Base-by-base conservation (phyloP, 257 asterid genomes). In the Echites panduratus region DNA sequence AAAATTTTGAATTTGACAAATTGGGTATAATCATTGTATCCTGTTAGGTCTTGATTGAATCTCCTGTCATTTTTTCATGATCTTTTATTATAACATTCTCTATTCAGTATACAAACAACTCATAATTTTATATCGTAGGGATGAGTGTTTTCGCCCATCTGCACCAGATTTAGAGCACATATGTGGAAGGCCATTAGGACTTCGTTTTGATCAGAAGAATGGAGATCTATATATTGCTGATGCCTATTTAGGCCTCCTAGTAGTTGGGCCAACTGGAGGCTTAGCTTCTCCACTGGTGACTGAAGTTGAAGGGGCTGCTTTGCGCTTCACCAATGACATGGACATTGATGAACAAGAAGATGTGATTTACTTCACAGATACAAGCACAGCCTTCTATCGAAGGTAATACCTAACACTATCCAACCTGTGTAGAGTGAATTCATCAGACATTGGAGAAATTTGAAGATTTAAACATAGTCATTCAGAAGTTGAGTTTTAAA, bases 111-210 rank as follows among this genome's bases (percentile, higher is more conserved):
- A 32, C 67, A 4, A 62, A 35, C 45, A 2, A 7, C 10, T 49
- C 17, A 43, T 54, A 32, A 65, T 72, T 73, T 32, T 29, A 43
- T 75, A 29, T 19, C 70, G 65, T 71, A 86, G 96, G 87, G 80
- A 87, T 41, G 79, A 74, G 24, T 89, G 96, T 72, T 63, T 82
- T 62, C 72, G 40, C 1, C 86, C 90, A 29, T 87, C 87, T 72
- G 87, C 87, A 76, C 93, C 90, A 11, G 74, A 83, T 66, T 77
- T 63, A 84, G 96, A 87, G 84, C 91, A 88, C 59, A n/a, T 84
- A 71, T 90, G 97, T 24, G 93, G 96, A 62, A 79, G 97, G 81
- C 96, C 93, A 17, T 58, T 88, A 67, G 97, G 97, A 10, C 83
- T 88, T 32, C 71, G 83, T 14, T 90, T 90, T 72, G 87, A 87